Evolutionary conservation across 441 rosid genomes (phyloP).

Genomic region (Corymbia citriodora): DNA sequence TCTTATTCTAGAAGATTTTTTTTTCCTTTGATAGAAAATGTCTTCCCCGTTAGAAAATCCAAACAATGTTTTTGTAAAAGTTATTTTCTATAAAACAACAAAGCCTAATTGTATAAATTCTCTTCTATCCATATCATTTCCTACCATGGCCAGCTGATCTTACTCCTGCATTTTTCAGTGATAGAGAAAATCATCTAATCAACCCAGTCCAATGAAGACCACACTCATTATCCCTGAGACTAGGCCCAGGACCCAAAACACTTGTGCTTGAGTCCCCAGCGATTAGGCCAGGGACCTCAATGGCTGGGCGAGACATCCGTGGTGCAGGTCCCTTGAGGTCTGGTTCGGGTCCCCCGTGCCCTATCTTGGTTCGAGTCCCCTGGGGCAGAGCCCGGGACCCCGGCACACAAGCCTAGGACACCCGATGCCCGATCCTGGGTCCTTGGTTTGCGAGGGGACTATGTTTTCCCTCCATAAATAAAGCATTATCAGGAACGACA

Average conservation of each 20-base stretch:
- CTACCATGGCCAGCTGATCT: no score
- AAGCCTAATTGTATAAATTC: no score
- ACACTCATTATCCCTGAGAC: not conserved
- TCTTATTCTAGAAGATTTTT: no score
- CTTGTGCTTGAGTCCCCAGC: not conserved
- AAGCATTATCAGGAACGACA: not conserved
- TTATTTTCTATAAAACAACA: no score
- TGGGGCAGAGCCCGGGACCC: not conserved
- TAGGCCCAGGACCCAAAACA: not conserved
- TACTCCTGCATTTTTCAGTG: no score
- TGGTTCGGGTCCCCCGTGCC: not conserved
- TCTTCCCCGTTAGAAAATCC: no score
- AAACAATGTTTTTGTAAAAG: no score
- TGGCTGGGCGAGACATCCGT: not conserved
- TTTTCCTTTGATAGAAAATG: no score
- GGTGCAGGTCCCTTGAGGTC: not conserved
- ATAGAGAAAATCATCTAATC: no score
- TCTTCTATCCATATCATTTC: no score
- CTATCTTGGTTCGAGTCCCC: not conserved
- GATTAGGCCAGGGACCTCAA: not conserved
- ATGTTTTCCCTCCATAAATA: not conserved
- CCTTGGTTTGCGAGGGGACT: not conserved
- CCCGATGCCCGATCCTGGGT: not conserved
- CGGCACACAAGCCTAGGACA: not conserved
- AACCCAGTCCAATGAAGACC: not conserved